These are phyloP conservation scores for Colletotrichum sp. DNA, from an alignment of 2,329 filamentous ascomycete genomes.

Conservation along the genomic window DNA sequence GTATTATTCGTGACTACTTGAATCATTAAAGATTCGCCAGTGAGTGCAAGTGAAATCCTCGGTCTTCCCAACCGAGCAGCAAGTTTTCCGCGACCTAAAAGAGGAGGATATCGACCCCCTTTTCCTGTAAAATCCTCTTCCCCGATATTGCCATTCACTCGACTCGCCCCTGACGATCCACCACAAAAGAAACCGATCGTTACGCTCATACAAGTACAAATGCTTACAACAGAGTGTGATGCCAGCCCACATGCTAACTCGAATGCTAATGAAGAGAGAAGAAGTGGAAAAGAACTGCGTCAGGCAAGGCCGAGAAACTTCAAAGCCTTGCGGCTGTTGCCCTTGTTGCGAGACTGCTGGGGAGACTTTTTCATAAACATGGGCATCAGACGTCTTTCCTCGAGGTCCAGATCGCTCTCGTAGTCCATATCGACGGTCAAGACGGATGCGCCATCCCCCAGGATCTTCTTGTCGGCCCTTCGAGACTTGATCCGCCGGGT, in stretches of 20 bases:
- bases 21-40: neutral
- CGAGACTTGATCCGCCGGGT: slow-evolving; percentile 35
- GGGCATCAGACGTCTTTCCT: slow-evolving; percentile 59
- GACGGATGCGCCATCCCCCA: slow-evolving; percentile 33
- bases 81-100: neutral
- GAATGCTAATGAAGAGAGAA: neutral
- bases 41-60: neutral
- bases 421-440: slow-evolving; percentile 39
- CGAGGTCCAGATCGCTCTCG: slow-evolving; percentile 49
- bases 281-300: neutral
- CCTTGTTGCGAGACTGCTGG: slow-evolving; percentile 38
- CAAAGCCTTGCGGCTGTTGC: slow-evolving; percentile 55
- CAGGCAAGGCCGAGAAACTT: slow-evolving; percentile 57
- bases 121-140: neutral
- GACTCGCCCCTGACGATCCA: neutral
- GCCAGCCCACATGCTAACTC: neutral
- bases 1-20: neutral
- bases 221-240: neutral
- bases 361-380: slow-evolving; percentile 43
- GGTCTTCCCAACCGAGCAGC: neutral
- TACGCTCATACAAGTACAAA: neutral
- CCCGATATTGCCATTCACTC: neutral
- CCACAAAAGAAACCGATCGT: neutral
- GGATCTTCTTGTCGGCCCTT: neutral
- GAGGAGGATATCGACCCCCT: neutral